Evolutionary conservation across 2,329 filamentous ascomycete species (phyloP), one percentile per base, ranked within the genome.

Genomic region (Aspergillus tanneri): DNA sequence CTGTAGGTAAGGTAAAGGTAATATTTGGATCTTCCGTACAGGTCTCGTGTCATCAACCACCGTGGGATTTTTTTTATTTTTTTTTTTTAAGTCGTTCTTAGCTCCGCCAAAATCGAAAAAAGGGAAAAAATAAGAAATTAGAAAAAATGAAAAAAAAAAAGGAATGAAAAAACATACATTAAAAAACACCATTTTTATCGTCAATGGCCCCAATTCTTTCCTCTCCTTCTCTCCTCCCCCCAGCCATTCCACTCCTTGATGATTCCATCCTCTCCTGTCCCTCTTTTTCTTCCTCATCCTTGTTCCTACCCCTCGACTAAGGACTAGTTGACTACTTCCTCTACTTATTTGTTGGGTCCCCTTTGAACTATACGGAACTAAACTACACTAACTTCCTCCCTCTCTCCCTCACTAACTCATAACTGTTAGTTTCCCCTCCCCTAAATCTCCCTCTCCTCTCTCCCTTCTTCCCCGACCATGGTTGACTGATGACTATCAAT

Each of bases 381-480:
- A 34, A 45, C 24, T 38, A 38, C 28, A 45, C 43, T 45, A 37
- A 37, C 32, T 35, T 12, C 5, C 28, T 32, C 12, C 5, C 28
- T 32, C 12, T 14, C 11, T 32, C 28, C 28, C 28, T 32, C 28
- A 32, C 28, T 32, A 32, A 32, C 28, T 18, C 30, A 18, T 34
- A 38, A 16, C 12, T 47, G 37, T 38, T 47, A 47, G 45, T 43
- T 32, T 19, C 42, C 22, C 36, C 36, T 24, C 36, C 43, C 42
- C 43, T 45, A 28, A 45, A 30, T 38, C 27, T 34, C 21, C 28
- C 28, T 40, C 37, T 39, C 37, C 4, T 9, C 18, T 39, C n/a
- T n/a, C n/a, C n/a, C n/a, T n/a, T n/a, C n/a, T n/a, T n/a, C n/a
- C n/a, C n/a, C n/a, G n/a, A n/a, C n/a, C n/a, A n/a, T n/a, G n/a